Conservation (phyloP, 2,329 filamentous ascomycete species). For the Colletotrichum sp. region DNA sequence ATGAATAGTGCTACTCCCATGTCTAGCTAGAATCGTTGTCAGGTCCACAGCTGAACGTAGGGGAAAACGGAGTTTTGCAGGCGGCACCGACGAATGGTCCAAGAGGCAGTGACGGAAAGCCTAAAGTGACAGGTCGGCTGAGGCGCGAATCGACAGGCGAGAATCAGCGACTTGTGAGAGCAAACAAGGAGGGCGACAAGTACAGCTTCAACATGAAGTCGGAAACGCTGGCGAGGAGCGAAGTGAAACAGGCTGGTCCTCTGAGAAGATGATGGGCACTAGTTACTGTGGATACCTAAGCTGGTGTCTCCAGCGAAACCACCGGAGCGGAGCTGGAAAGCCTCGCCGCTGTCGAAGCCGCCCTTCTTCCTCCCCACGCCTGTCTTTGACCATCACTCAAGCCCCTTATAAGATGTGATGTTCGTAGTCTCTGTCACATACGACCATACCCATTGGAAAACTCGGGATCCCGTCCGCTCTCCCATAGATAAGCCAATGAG, state of each 20-base stretch:
- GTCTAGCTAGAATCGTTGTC: background rate
- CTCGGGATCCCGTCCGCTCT: background rate
- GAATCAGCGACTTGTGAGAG: background rate
- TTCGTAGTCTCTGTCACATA: fast-evolving
- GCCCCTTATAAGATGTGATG: background rate
- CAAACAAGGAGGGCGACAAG: background rate
- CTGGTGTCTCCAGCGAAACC: background rate
- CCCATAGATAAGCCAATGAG: too few relatives aligned
- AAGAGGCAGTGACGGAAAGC: background rate
- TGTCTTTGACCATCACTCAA: background rate
- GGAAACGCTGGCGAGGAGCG: too few relatives aligned
- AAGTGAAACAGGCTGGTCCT: background rate
- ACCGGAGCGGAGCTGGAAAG: background rate
- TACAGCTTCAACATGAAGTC: background rate
- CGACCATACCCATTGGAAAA: background rate
- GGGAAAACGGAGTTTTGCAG: background rate
- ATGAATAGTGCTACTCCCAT: background rate
- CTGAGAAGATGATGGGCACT: background rate
- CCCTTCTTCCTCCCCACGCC: background rate
- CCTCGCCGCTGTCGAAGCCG: background rate
- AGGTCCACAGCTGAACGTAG: background rate
- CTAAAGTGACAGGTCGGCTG: background rate
- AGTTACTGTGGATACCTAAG: background rate
- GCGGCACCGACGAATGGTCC: background rate
- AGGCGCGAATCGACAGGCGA: too few relatives aligned